Conservation (phyloP, 2,329 filamentous ascomycete species). For the Paradendryphiella salina region DNA sequence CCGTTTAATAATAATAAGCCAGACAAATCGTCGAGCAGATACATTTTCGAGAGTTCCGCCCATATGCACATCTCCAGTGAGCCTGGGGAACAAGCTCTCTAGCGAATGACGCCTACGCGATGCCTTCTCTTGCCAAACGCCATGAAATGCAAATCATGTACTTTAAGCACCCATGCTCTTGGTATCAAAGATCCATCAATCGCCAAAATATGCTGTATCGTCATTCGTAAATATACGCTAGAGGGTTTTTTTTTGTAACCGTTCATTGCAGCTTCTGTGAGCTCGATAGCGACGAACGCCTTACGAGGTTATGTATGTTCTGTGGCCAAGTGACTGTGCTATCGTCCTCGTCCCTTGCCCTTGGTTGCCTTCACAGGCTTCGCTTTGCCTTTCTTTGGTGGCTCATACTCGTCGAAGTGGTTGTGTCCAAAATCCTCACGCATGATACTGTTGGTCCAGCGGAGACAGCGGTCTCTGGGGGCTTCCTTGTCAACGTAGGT, state of each 20-base stretch:
- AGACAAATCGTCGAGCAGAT: not conserved
- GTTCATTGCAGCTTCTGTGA: not conserved
- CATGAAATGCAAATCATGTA: constrained; percentile 17
- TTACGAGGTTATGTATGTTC: not conserved
- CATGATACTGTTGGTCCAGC: constrained; percentile 68
- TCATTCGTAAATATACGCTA: constrained; percentile 23
- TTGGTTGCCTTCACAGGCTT: constrained; percentile 37
- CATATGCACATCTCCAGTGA: not conserved
- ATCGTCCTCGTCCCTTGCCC: constrained; percentile 33
- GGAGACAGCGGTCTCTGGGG: constrained; percentile 60
- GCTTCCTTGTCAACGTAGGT: constrained; percentile 59
- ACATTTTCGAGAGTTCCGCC: not conserved
- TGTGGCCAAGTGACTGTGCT: constrained; percentile 1
- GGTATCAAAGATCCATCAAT: constrained; percentile 29
- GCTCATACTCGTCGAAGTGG: constrained; percentile 60
- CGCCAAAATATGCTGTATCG: constrained; percentile 19
- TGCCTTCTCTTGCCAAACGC: constrained; percentile 19
- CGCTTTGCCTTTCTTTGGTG: constrained; percentile 53
- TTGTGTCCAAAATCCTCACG: constrained; percentile 61
- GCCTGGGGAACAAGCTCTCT: not conserved
- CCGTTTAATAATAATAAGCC: not conserved
- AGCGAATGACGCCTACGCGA: not conserved
- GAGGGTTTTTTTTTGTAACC: not conserved
- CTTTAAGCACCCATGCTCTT: constrained; percentile 16
- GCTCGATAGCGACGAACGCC: not conserved